Percentiles rank a stretch among this genome's conserved stretches.
Conservation (phyloP, 306 rosid genomes). For the Rubus idaeus region DNA sequence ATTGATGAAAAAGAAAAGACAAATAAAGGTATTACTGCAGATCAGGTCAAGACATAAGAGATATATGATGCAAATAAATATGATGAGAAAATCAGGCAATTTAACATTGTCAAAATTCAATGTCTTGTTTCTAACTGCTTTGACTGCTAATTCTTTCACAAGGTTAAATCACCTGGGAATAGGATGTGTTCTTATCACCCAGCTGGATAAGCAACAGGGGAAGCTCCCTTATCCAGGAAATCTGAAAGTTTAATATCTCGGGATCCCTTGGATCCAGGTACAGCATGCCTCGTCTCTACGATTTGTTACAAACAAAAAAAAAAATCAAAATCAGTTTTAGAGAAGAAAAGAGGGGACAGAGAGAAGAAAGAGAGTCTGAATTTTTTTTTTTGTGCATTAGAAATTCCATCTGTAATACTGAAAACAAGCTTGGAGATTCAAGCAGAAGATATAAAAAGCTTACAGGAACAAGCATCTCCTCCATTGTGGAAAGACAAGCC, state of each 20-base stretch:
- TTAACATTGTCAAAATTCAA: not conserved
- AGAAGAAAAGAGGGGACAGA: not conserved
- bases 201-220: conserved; percentile 67
- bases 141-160: conserved; percentile 16
- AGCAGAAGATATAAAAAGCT: conserved; percentile 35
- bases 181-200: conserved; percentile 57
- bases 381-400: not conserved
- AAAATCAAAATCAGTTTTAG: not conserved
- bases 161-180: conserved; percentile 54
- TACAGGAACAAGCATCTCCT: conserved; percentile 73
- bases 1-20: not conserved
- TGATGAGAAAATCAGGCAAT: not conserved
- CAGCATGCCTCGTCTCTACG: conserved; percentile 46
- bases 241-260: conserved; percentile 49
- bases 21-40: not conserved
- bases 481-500: conserved; percentile 69
- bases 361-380: conserved; percentile 10
- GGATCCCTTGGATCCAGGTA: conserved; percentile 45
- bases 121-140: conserved; percentile 9
- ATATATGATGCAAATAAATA: conserved; percentile 19
- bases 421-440: not conserved
- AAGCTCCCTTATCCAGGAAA: conserved; percentile 71
- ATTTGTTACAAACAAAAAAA: conserved; percentile 28
- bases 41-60: conserved; percentile 7
- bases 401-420: not conserved